Evolutionary conservation across 169 alveolate genomes (phyloP).

Genomic region (Plasmodium coatneyi): DNA sequence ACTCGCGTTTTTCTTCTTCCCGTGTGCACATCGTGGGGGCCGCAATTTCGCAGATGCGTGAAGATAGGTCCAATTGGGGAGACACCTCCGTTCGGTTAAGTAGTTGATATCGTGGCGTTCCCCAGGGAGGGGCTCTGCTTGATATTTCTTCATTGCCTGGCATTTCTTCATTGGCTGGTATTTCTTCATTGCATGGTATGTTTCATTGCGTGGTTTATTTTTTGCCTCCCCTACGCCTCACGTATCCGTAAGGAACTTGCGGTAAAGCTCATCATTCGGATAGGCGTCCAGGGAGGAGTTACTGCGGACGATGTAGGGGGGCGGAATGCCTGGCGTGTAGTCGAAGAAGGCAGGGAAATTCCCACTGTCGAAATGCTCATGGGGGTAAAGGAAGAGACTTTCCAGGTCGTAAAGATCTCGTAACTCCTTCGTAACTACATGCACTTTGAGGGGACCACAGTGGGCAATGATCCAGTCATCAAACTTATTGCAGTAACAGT

Average conservation of each 20-base stretch:
- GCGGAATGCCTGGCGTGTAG: constrained; percentile 74
- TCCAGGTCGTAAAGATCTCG: constrained; percentile 80
- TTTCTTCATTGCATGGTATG: no score
- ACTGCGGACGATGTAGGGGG: constrained; percentile 73
- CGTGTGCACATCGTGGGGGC: not conserved
- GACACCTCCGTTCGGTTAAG: not conserved
- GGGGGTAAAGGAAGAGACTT: constrained; percentile 75
- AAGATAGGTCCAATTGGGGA: not conserved
- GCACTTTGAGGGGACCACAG: constrained; percentile 85
- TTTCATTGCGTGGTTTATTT: no score
- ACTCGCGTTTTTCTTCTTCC: not conserved
- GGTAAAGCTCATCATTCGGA: constrained; percentile 47
- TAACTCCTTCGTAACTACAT: constrained; percentile 79
- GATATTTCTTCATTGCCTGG: not conserved
- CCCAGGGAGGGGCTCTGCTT: not conserved
- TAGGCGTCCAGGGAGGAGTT: constrained; percentile 37
- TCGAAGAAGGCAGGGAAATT: constrained; percentile 77
- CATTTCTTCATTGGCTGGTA: not conserved
- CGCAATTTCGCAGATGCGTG: not conserved
- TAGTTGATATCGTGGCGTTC: not conserved
- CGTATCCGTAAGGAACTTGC: constrained; percentile 29
- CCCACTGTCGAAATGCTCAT: constrained; percentile 62
- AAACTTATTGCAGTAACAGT: constrained; percentile 81
- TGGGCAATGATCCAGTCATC: constrained; percentile 88
- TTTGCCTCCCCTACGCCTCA: not conserved